Conservation (phyloP, 331 rosid genomes). For the Acacia concinna region DNA sequence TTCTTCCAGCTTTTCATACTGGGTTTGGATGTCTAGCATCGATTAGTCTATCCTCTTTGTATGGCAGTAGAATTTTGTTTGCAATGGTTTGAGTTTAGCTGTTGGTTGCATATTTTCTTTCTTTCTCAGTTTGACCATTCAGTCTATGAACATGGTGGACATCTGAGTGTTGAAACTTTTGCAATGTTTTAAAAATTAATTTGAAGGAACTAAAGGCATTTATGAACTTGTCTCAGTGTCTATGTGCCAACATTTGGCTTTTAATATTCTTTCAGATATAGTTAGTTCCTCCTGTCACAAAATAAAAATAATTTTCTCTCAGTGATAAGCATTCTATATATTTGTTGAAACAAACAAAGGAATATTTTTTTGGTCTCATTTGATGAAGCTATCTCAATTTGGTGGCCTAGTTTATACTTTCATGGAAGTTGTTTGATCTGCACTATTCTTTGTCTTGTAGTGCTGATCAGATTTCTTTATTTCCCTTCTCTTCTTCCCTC, state of each 20-base stretch:
- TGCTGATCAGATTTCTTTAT: background rate
- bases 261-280: background rate
- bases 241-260: constrained; percentile 6
- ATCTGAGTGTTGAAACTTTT: constrained; percentile 14
- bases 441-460: background rate
- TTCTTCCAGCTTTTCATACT: constrained; percentile 1
- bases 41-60: constrained; percentile 27
- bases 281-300: constrained; percentile 10
- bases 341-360: background rate
- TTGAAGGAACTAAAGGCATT: constrained; percentile 9
- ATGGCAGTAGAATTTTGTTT: constrained; percentile 19
- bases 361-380: constrained; percentile 22
- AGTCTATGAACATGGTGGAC: constrained; percentile 2
- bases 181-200: background rate
- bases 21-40: background rate
- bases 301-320: background rate
- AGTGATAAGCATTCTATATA: background rate
- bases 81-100: constrained; percentile 11
- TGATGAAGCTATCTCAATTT: background rate
- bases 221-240: constrained; percentile 1
- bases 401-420: background rate
- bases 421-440: background rate
- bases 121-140: background rate
- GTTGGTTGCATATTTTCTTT: background rate
- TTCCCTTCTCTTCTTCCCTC: constrained; percentile 33